phyloP scores from a whole-genome alignment of 2,329 filamentous ascomycete species.

The Colletotrichum ledebouriae region DNA sequence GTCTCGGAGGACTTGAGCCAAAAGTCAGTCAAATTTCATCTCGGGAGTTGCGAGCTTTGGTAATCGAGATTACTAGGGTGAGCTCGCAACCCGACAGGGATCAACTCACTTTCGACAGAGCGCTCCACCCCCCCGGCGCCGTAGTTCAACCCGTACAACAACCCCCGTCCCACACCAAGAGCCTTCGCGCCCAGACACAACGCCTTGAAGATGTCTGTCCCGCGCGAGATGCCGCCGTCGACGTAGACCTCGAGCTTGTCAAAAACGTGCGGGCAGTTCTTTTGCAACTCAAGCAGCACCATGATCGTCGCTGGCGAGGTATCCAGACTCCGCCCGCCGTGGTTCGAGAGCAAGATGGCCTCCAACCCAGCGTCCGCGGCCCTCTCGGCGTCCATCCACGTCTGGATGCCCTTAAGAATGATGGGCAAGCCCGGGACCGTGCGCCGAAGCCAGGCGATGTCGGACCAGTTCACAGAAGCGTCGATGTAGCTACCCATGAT shows the following conservation, averaged over 20 bases:
- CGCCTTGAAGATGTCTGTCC: conserved; percentile 77
- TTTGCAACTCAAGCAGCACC: conserved; percentile 73
- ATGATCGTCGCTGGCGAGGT: conserved; percentile 68
- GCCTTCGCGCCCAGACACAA: conserved; percentile 74
- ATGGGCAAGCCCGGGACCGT: conserved; percentile 67
- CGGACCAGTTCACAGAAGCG: conserved; percentile 71
- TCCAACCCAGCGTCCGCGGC: conserved; percentile 73
- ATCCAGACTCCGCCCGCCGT: conserved; percentile 72
- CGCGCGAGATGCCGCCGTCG: conserved; percentile 75
- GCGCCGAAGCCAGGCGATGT: conserved; percentile 74
- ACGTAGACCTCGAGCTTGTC: conserved; percentile 71
- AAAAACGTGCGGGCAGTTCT: conserved; percentile 72
- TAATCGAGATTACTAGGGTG: no score
- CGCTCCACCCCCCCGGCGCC: conserved; percentile 70
- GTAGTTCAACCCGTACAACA: conserved; percentile 72
- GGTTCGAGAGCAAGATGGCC: conserved; percentile 78
- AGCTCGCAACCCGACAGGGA: not conserved
- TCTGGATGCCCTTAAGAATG: conserved; percentile 79
- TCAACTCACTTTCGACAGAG: conserved; percentile 63
- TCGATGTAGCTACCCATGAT: conserved; percentile 71
- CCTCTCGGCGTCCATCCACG: conserved; percentile 71
- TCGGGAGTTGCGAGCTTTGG: not conserved
- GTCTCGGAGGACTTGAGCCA: conserved; percentile 62
- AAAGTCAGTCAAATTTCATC: not conserved
- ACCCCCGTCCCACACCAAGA: conserved; percentile 73